Conservation (phyloP, 352 stramenopile species). For the Pythium oligandrum region DNA sequence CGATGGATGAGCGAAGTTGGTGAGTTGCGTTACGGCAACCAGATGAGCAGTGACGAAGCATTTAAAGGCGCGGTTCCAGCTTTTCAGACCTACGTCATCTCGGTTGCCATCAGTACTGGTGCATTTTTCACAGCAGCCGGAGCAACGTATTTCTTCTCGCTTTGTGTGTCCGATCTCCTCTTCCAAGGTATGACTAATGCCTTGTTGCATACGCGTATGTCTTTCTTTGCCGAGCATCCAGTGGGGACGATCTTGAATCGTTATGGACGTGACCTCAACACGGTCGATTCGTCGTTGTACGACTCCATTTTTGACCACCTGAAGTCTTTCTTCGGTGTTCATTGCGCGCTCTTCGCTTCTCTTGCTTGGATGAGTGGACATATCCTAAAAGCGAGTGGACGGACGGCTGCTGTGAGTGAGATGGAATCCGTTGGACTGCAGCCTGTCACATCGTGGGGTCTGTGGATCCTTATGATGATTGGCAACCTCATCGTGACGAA, state of each 20-base stretch:
- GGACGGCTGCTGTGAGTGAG: background rate
- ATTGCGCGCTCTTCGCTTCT: conserved; percentile 30
- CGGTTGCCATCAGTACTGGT: conserved; percentile 9
- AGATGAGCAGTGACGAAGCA: conserved; percentile 14
- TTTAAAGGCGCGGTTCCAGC: conserved; percentile 7
- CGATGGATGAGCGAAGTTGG: conserved; percentile 27
- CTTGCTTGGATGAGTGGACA: conserved; percentile 33
- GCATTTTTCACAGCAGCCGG: conserved; percentile 14
- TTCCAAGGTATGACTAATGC: conserved; percentile 18
- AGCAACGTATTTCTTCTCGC: conserved; percentile 18
- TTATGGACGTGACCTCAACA: conserved; percentile 22
- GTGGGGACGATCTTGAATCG: conserved; percentile 22
- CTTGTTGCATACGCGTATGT: conserved; percentile 16
- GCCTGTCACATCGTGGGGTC: conserved; percentile 6
- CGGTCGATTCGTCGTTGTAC: conserved; percentile 26
- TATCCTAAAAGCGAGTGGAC: conserved; percentile 18
- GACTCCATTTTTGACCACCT: conserved; percentile 18
- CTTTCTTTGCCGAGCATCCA: conserved; percentile 21
- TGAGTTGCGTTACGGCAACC: background rate
- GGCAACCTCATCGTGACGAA: conserved; percentile 22
- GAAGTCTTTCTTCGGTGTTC: conserved; percentile 29
- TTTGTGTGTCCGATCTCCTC: conserved; percentile 12
- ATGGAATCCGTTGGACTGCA: conserved; percentile 14
- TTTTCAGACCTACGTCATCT: conserved; percentile 17
- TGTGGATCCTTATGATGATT: conserved; percentile 25